Base-by-base conservation (phyloP, 805 yeast species). In the Suhomyces kilbournensis region DNA sequence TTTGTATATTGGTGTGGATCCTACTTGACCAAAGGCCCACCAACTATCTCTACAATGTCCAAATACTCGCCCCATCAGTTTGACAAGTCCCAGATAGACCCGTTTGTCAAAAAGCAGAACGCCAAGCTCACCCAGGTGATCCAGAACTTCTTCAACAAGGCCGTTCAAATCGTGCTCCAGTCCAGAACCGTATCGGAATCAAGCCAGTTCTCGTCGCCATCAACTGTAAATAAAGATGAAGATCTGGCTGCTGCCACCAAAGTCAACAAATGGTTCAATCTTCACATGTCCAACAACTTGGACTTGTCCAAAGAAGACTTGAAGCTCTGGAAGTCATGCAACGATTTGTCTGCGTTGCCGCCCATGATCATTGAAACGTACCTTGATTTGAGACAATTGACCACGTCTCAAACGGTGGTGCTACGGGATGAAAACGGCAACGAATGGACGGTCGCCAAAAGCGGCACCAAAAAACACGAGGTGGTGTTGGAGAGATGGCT, bases 401-500 rank as follows among this genome's bases (percentile, higher is more conserved):
- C 79, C 6, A 67, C 83, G 1, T 79, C 81, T 42, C 89, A 86
- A 56, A 74, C 83, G 19, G 75, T 88, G 28, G 78, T 83, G 32
- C 66, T 88, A 39, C 73, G 73, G 26, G 92, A 86, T 58, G 77
- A 76, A 3, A 75, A 76, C 7, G 80, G 77, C 22, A 75, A 75
- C 56, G 62, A 77, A 12, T 84, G 86, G 80, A 72, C 79, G 8
- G 84, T 84, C 10, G 74, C 86, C 8, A 81, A 77, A 53, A 65
- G 70, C 10, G 86, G 86, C 12, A 75, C 79, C 2, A 82, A 80
- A 61, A 87, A 87, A 61, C 77, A 82, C 15, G 98, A 93, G 67
- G 81, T 94, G n/a, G 97, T 94, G 2, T 71, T 94, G 52, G 99
- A 94, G 64, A 78, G 99, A 53, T 94, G 99, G 99, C 75, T 90